phyloP scores from a whole-genome alignment of 1,139 yeast genomes.

The Suhomyces ambrosiae region DNA sequence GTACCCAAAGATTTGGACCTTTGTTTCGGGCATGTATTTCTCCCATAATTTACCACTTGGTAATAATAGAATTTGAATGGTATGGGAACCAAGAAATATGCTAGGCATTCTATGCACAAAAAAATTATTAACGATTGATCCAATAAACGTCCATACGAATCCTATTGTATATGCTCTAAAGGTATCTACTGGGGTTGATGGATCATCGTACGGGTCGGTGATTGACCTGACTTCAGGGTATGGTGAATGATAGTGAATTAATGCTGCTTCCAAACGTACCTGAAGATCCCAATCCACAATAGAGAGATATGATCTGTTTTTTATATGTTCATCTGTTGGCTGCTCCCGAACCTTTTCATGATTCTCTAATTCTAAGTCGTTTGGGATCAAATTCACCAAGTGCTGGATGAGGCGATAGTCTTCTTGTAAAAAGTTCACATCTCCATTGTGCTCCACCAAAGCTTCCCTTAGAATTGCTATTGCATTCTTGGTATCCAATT shows the following conservation, averaged over 20 bases:
- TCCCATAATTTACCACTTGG: conserved; percentile 50
- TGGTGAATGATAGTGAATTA: conserved; percentile 48
- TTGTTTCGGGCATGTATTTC: conserved; percentile 31
- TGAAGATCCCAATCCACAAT: conserved; percentile 41
- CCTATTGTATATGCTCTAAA: conserved; percentile 45
- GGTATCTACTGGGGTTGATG: conserved; percentile 41
- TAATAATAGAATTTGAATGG: conserved; percentile 43
- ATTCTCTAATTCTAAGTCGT: conserved; percentile 13
- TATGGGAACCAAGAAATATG: conserved; percentile 41
- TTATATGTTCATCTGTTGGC: conserved; percentile 14
- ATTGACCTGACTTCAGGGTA: conserved; percentile 50
- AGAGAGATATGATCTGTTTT: conserved; percentile 32
- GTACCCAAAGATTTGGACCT: conserved; percentile 24
- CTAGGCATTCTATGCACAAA: conserved; percentile 49
- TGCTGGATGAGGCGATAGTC: conserved; percentile 40
- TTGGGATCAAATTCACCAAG: conserved; percentile 29
- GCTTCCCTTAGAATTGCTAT: conserved; percentile 38
- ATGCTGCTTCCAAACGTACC: conserved; percentile 41
- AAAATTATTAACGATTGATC: conserved; percentile 46
- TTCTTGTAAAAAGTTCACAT: conserved; percentile 42
- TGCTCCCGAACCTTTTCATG: conserved; percentile 10
- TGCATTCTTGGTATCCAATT: conserved; percentile 28
- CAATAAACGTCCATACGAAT: conserved; percentile 45
- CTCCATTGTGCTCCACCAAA: conserved; percentile 43
- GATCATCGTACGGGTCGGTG: conserved; percentile 49